Conservation (phyloP, 2,329 filamentous ascomycete genomes). For the Penicillium sp. region DNA sequence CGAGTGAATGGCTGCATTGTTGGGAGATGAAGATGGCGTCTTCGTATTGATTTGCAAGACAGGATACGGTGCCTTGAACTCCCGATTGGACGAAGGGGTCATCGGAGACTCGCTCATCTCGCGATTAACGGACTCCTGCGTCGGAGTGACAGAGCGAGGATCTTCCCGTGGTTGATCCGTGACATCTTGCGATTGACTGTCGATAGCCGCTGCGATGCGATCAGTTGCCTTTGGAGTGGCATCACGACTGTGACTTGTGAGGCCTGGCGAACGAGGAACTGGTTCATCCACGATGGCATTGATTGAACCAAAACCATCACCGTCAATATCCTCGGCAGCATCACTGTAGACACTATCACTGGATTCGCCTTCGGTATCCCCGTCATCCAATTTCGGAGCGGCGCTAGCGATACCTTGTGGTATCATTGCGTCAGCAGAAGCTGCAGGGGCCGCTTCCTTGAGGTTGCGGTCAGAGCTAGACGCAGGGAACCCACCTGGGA, state of each 20-base stretch:
- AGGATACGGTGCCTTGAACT: slow-evolving; percentile 23
- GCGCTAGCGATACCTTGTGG: slow-evolving; percentile 17
- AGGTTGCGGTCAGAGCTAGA: slow-evolving; percentile 27
- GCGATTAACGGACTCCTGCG: slow-evolving; percentile 15
- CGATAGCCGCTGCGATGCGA: slow-evolving; percentile 17
- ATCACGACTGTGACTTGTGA: slow-evolving; percentile 18
- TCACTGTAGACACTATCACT: slow-evolving; percentile 53
- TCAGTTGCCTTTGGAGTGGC: slow-evolving; percentile 18
- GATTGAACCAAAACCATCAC: slow-evolving; percentile 52
- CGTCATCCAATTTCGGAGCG: slow-evolving; percentile 20
- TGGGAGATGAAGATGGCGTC: background rate
- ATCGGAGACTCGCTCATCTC: slow-evolving; percentile 23
- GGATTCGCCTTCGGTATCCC: slow-evolving; percentile 41
- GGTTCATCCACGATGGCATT: slow-evolving; percentile 50
- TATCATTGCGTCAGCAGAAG: slow-evolving; percentile 10
- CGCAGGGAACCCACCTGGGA: slow-evolving; percentile 63
- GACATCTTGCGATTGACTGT: slow-evolving; percentile 16
- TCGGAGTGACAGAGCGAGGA: slow-evolving; percentile 25
- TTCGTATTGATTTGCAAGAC: slow-evolving; percentile 16
- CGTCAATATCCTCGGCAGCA: slow-evolving; percentile 45
- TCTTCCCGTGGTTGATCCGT: slow-evolving; percentile 16
- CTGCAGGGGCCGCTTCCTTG: slow-evolving; percentile 9
- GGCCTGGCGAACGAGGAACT: slow-evolving; percentile 18
- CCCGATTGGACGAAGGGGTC: slow-evolving; percentile 17
- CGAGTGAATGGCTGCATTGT: slow-evolving; percentile 14